phyloP scores from a whole-genome alignment of 1,284 basidiomycete species.

The Ganoderma sinense region DNA sequence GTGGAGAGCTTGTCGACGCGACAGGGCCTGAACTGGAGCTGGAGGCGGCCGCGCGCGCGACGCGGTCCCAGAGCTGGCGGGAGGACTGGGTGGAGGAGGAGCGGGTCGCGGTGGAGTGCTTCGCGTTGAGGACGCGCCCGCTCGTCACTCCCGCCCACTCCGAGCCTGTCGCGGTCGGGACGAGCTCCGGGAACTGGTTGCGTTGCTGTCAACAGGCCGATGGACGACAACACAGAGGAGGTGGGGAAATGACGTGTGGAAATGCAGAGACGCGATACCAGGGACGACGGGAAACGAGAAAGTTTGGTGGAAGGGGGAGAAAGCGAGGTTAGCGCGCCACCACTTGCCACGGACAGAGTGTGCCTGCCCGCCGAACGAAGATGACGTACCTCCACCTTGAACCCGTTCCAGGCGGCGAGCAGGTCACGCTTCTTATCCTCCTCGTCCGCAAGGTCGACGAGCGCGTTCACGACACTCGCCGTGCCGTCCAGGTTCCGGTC shows the following conservation, averaged over 20 bases:
- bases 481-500: conserved; percentile 83
- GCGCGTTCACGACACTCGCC: conserved; percentile 77
- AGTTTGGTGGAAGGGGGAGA: background rate
- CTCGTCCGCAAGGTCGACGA: conserved; percentile 86
- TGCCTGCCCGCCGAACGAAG: background rate
- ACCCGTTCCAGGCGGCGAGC: conserved; percentile 82
- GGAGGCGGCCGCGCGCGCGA: conserved; percentile 83
- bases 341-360: background rate
- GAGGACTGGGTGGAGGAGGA: conserved; percentile 64
- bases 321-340: background rate
- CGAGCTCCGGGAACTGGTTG: conserved; percentile 83
- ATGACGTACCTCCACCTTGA: conserved; percentile 77
- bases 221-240: conserved; percentile 1
- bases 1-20: conserved; percentile 36
- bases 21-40: conserved; percentile 32
- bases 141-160: conserved; percentile 83
- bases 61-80: conserved; percentile 84
- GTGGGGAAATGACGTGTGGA: background rate
- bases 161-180: conserved; percentile 63
- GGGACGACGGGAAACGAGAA: background rate
- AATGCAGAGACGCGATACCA: conserved; percentile 1
- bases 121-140: conserved; percentile 85
- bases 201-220: conserved; percentile 72
- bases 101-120: conserved; percentile 72
- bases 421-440: conserved; percentile 86